A percentile compares a stretch with the other conserved stretches of the same genome.
These are phyloP conservation scores for Medicago truncatula DNA, from an alignment of 306 rosid genomes.

Conservation along the genomic window MtrunA17r5.0-ANR NC_053042.1:47337501-47338000, in stretches of 20 bases:
- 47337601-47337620: not conserved
- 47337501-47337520: no score
- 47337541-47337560: not conserved
- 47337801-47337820: not conserved
- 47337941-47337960: no score
- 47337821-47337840: not conserved
- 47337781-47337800: not conserved
- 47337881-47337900: not conserved
- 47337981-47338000: no score
- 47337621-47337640: not conserved
- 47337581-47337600: not conserved
- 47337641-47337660: no score
- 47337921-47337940: no score
- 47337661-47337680: no score
- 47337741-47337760: not conserved
- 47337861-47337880: not conserved
- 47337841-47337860: not conserved
- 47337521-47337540: not conserved
- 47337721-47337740: no score
- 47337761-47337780: not conserved
- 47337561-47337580: not conserved
- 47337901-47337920: not conserved
- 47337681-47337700: no score
- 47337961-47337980: no score
- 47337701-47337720: not conserved